Evolutionary conservation across 2,329 filamentous ascomycete species (phyloP), one percentile per base, ranked within the genome.

Genomic region (Botrytis porri): DNA sequence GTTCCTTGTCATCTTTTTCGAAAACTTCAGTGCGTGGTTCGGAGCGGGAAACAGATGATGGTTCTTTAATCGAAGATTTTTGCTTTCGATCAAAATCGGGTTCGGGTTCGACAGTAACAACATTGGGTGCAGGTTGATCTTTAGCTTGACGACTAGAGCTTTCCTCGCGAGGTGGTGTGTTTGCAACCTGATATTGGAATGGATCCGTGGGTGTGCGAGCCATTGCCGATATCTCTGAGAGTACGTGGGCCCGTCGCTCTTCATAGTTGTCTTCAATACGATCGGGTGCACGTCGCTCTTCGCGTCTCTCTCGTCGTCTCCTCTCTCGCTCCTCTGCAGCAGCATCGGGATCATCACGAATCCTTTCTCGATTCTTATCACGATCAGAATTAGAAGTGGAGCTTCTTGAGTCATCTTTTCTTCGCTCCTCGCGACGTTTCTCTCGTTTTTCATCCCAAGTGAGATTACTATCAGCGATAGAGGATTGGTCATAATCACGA

Each of bases 151-250:
- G 77, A 41, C 63, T 69, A 51, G 69, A 64, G 29, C 70, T 59
- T 18, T 73, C 72, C 35, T 77, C 75, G 7, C 79, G 83, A 20
- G 86, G 84, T 66, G 82, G 81, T 74, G 88, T 88, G n/a, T 84
- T 84, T 60, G 83, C 76, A 74, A 89, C 86, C 80, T 87, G 88
- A 78, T 84, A 90, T 79, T 88, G 84, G 79, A 90, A 90, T 29
- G 88, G 87, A 80, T 90, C 86, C 37, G 66, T 12, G 80, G 77
- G 22, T 29, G 48, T 48, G 25, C 60, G 70, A 67, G 62, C 22
- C 59, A 75, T 74, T 45, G 72, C 73, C 48, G 77, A 76, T 74
- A 75, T 78, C 77, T 70, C 78, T 59, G 73, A 76, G 73, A 77
- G 81, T 76, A 76, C 82, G 77, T 74, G 80, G 61, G 75, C 51